Conservation (phyloP, 1,284 basidiomycete genomes). For the Pseudozyma pruni region DNA sequence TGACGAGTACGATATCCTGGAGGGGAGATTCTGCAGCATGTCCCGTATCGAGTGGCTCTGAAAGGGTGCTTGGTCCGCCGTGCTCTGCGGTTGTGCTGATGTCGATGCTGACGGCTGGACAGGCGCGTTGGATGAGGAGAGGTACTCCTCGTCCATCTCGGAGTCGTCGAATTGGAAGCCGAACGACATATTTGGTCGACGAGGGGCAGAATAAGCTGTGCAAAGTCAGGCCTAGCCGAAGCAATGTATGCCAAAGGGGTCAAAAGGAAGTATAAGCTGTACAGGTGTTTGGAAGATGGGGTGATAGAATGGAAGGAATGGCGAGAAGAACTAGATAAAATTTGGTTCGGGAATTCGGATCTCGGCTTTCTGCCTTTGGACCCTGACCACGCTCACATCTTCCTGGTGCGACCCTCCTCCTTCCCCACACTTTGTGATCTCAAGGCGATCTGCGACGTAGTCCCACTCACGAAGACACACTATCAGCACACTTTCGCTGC, state of each 20-base stretch:
- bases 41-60: slow-evolving; percentile 10
- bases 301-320: not conserved
- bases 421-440: too few relatives aligned
- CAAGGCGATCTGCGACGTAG: too few relatives aligned
- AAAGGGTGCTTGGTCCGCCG: slow-evolving; percentile 19
- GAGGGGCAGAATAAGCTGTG: too few relatives aligned
- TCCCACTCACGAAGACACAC: too few relatives aligned
- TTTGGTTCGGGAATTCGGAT: slow-evolving; percentile 16
- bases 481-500: too few relatives aligned
- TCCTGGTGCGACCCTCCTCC: not conserved
- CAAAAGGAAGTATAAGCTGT: too few relatives aligned
- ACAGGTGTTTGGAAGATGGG: too few relatives aligned
- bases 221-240: too few relatives aligned
- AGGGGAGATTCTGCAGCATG: slow-evolving; percentile 38
- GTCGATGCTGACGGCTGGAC: slow-evolving; percentile 7
- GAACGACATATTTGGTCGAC: slow-evolving; percentile 30
- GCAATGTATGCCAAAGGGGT: too few relatives aligned
- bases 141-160: slow-evolving; percentile 47
- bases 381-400: too few relatives aligned
- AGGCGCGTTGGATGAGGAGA: slow-evolving; percentile 11
- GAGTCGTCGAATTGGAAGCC: slow-evolving; percentile 48
- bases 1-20: slow-evolving; percentile 48
- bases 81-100: not conserved
- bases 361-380: slow-evolving; percentile 15
- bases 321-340: slow-evolving; percentile 1